Evolutionary conservation across 2,329 filamentous ascomycete species (phyloP).

Genomic region (Keithomyces neogunnii): DNA sequence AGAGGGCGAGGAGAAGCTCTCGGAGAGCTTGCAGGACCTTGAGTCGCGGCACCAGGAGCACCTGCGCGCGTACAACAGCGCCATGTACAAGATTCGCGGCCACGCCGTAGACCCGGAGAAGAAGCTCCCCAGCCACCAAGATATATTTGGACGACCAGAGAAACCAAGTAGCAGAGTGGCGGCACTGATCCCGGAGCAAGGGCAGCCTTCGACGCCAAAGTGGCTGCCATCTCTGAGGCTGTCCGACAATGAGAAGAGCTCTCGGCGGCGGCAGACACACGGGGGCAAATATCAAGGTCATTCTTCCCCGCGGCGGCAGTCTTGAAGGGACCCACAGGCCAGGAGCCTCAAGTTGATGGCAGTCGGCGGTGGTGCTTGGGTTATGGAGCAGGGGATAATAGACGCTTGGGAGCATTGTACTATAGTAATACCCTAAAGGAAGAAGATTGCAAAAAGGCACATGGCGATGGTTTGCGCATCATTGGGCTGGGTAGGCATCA

Average conservation of each 20-base stretch:
- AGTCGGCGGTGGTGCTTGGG: too few species aligned
- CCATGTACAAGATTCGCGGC: slow-evolving; percentile 22
- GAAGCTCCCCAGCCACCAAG: slow-evolving; percentile 18
- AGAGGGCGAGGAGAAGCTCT: neutral
- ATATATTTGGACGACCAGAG: slow-evolving; percentile 18
- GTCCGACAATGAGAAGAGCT: neutral
- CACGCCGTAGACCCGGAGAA: slow-evolving; percentile 16
- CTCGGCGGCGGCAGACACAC: too few species aligned
- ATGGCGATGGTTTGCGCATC: neutral
- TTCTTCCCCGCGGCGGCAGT: too few species aligned
- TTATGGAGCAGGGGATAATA: too few species aligned
- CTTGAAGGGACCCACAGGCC: too few species aligned
- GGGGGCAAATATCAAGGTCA: too few species aligned
- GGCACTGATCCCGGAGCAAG: slow-evolving; percentile 1
- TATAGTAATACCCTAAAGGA: neutral
- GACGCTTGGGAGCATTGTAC: neutral
- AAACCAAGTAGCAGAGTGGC: slow-evolving; percentile 10
- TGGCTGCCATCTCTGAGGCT: neutral
- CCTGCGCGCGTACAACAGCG: slow-evolving; percentile 13
- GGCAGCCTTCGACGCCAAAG: neutral
- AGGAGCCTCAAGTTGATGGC: too few species aligned
- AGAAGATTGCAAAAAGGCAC: neutral
- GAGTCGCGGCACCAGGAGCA: slow-evolving; percentile 18
- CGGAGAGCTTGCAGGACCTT: slow-evolving; percentile 11
- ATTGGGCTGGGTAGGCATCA: neutral